Base-by-base conservation (phyloP, 768 basidiomycete genomes). In the Boletus patriciae region DNA sequence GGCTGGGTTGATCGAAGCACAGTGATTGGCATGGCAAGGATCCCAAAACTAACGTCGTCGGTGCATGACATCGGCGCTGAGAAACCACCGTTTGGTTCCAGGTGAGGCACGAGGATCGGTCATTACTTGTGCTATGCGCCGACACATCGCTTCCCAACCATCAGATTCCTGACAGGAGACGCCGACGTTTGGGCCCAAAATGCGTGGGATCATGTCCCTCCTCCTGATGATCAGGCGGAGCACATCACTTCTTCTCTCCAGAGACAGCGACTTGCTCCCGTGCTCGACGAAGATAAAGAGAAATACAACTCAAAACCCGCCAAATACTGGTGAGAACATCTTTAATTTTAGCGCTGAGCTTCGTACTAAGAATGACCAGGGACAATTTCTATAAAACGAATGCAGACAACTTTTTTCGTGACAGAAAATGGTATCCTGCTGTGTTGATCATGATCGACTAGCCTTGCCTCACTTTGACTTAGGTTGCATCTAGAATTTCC, bases 401-500 rank as follows among this genome's bases (percentile, higher is more conserved):
- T 59, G 78, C 83, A 21, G 81, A 76, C 66, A 94, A 95, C 62
- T 98, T 99, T 74, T 99, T 98, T 77, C 87, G 91, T 40, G 87
- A 98, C 73, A 80, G 97, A 55, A 91, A 93, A 77, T 99, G 97
- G 89, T 85, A 66, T 18, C 3, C 1, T 6, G 50, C 36, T 1
- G 3, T 25, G 19, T 34, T 2, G 44, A 46, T 43, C 47, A 21
- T 21, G 45, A 47, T 42, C 27, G 13, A 31, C 1, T 21, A 18
- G 19, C 13, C 7, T 50, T 8, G 37, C 12, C 55, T 60, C 33
- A 68, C 42, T 47, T 53, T 8, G 34, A 37, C 6, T 0, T 31
- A 90, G 88, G 96, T 78, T 98, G 31, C 84, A 90, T 63, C 84
- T 92, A n/a, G 97, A 99, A 71, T 98, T 98, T 65, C 91, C 90